Percentiles rank a stretch among this genome's conserved stretches.
These are phyloP conservation scores for Endotrypanum monterogeii DNA, from an alignment of 208 protist genomes.

Conservation along the genomic window DNA sequence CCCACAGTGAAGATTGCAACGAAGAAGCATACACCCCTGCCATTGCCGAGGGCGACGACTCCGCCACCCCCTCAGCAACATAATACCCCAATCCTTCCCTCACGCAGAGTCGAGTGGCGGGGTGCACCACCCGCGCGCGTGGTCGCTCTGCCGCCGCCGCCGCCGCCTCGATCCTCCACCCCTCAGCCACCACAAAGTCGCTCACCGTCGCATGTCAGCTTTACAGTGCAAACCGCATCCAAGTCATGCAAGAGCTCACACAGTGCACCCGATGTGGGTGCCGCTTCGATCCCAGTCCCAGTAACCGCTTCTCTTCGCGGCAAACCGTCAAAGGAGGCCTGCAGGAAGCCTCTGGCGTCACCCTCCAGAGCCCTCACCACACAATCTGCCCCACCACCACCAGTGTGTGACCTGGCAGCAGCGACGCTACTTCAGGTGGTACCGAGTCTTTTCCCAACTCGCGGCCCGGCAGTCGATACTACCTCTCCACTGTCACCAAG, in stretches of 20 bases:
- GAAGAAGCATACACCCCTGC: neutral
- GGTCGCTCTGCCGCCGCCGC: neutral
- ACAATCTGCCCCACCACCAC: neutral
- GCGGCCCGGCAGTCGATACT: neutral
- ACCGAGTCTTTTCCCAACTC: neutral
- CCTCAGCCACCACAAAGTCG: neutral
- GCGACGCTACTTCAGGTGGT: conserved; percentile 15
- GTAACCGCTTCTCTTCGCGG: neutral
- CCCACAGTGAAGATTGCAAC: neutral
- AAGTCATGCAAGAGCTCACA: conserved; percentile 4
- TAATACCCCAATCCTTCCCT: neutral
- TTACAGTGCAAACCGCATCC: conserved; percentile 14
- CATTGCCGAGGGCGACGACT: neutral
- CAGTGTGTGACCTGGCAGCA: neutral
- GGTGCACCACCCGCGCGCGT: neutral
- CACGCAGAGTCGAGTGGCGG: neutral
- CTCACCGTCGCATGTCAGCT: conserved; percentile 20
- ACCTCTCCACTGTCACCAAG: neutral
- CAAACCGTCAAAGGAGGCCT: too few species aligned
- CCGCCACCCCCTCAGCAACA: neutral
- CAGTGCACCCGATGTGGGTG: conserved; percentile 1
- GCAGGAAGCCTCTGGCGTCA: neutral
- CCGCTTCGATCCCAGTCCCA: neutral
- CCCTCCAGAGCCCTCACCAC: neutral
- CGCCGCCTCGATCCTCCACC: conserved; percentile 1